Percentiles rank a stretch among this genome's conserved stretches.
These are phyloP conservation scores for Bothriochloa decipiens DNA, from an alignment of 176 grass and related monocot genomes.

Conservation along the genomic window DNA sequence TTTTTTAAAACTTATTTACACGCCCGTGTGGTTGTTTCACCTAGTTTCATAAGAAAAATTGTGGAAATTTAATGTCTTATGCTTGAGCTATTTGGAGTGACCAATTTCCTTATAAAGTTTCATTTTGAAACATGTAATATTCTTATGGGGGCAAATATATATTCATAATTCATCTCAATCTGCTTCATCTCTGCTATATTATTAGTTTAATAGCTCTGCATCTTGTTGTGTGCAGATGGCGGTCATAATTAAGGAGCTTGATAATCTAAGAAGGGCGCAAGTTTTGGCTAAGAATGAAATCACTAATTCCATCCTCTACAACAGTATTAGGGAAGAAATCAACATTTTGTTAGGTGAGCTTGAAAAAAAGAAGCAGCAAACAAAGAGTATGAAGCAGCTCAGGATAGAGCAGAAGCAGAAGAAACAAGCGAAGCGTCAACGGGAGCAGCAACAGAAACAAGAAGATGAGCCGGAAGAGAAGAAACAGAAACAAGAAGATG, in stretches of 20 bases:
- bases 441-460: conserved; percentile 1
- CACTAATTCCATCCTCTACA: conserved; percentile 8
- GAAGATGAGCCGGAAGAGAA: background rate
- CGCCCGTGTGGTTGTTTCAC: background rate
- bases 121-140: background rate
- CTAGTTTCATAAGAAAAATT: background rate
- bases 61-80: background rate
- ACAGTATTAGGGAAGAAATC: conserved; percentile 40
- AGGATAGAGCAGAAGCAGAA: background rate
- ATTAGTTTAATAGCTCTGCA: conserved; percentile 21
- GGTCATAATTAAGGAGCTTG: conserved; percentile 41
- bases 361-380: conserved; percentile 31
- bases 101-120: background rate
- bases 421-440: background rate
- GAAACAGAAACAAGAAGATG: background rate
- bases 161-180: background rate
- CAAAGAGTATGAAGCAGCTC: background rate
- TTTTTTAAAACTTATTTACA: background rate
- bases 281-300: conserved; percentile 30
- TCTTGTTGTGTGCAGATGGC: conserved; percentile 8
- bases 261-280: conserved; percentile 19
- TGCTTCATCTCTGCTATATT: background rate
- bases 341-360: conserved; percentile 35
- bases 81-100: background rate
- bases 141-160: background rate